Base-by-base conservation (phyloP, 1,284 basidiomycete species). In the Ceratobasidium sp. region DNA sequence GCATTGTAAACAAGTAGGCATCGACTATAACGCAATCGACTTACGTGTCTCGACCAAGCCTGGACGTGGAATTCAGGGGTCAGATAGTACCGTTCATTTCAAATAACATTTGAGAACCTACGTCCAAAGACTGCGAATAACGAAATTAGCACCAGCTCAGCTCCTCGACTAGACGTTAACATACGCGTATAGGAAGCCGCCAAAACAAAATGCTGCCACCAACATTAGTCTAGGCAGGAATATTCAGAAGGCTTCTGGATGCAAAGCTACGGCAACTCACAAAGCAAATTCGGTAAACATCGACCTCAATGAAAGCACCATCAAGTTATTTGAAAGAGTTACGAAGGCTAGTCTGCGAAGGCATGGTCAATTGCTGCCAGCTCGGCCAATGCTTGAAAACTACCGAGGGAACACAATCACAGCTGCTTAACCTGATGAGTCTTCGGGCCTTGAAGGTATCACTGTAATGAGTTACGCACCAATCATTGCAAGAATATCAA, bases 151-250 rank as follows among this genome's bases (percentile, higher is more conserved):
- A 25, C 5, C 40, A 25, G 21, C 64, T 25, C 73, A 73, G 44
- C 36, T 21, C 5, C 25, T 59, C 46, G 7, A 60, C 21, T 38
- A 14, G 18, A 25, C 7, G 2, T 23, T 8, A 28, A 86, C 91
- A 79, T 78, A 93, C 84, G 94, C 93, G 80, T 96, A 97, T 40
- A 95, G 80, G 79, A 98, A 98, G 3, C 95, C 94, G 48, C 86
- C 87, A 77, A 94, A 94, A 78, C 94, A 96, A 79, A 95, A 95
- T 0, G 87, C 87, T 2, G 95, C 95, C 28, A 97, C 92, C 46
- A 89, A 79, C 92, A 97, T 95, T 53, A 96, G 83, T 25, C 69
- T 71, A 30, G 8, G 3, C 7, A 33, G 21, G 6, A 3, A 62
- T 18, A 8, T 28, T 25, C 14, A 23, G 40, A 21, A 23, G 8